Conservation (phyloP, 768 basidiomycete species). For the Tubosaeta brunneosetosa region DNA sequence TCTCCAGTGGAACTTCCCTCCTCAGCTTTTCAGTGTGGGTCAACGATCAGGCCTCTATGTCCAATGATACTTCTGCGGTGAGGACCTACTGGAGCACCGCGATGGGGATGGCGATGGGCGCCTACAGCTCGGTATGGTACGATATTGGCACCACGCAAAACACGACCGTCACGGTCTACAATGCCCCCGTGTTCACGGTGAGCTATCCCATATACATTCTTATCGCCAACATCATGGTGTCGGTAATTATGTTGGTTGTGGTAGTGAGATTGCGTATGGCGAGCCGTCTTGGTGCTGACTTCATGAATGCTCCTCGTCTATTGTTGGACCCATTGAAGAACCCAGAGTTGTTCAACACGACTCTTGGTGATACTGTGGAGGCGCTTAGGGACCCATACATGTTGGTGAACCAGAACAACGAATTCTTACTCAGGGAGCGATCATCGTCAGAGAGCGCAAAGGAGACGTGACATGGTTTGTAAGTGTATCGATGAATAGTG, state of each 20-base stretch:
- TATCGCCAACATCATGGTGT: conserved; percentile 1
- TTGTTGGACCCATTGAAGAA: conserved; percentile 4
- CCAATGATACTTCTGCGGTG: not conserved
- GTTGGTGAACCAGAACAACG: not conserved
- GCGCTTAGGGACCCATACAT: conserved; percentile 3
- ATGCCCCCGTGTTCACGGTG: not conserved
- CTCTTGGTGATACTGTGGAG: not conserved
- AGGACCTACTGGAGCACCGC: conserved; percentile 4
- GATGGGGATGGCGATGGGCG: not conserved
- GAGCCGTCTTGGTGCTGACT: conserved; percentile 1
- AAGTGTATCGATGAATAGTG: no score
- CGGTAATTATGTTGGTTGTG: not conserved
- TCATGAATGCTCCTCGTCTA: not conserved
- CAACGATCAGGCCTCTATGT: not conserved
- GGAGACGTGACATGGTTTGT: no score
- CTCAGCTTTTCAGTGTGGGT: not conserved
- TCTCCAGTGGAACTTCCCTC: not conserved
- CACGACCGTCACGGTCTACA: not conserved
- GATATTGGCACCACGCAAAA: conserved; percentile 37
- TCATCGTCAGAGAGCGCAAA: no score
- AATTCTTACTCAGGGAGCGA: not conserved
- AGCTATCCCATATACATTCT: conserved; percentile 1
- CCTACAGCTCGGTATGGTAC: conserved; percentile 26
- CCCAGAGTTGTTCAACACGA: not conserved
- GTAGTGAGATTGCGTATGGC: not conserved